Evolutionary conservation across 768 basidiomycete species (phyloP).

Genomic region (Boletus huronensis): DNA sequence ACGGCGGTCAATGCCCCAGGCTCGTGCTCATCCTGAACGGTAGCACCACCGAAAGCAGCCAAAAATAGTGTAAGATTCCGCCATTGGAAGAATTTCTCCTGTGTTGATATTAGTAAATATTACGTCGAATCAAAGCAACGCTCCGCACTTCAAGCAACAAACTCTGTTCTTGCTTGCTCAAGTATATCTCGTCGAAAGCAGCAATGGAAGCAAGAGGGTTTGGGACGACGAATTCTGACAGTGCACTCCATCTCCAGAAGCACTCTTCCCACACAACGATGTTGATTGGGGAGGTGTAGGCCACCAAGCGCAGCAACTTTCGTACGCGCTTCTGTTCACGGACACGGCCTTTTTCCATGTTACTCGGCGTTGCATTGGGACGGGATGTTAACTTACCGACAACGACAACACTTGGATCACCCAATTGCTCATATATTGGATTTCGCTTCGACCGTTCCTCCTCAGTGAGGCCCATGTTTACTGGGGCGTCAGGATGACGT

Average conservation of each 20-base stretch:
- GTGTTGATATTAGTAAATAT: slow-evolving; percentile 4
- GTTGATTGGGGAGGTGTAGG: slow-evolving; percentile 62
- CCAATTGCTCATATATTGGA: slow-evolving; percentile 73
- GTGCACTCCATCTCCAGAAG: slow-evolving; percentile 67
- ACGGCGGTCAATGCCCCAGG: slow-evolving; percentile 47
- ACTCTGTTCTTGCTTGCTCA: slow-evolving; percentile 36
- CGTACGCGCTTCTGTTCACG: slow-evolving; percentile 79
- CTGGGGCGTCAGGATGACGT: slow-evolving; percentile 54
- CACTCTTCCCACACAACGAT: slow-evolving; percentile 82
- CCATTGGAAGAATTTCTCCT: slow-evolving; percentile 83
- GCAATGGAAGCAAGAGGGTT: slow-evolving; percentile 32
- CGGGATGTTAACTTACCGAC: slow-evolving; percentile 50
- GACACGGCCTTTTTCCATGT: slow-evolving; percentile 53
- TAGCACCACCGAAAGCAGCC: slow-evolving; percentile 67
- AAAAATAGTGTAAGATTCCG: slow-evolving; percentile 79
- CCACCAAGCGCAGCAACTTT: slow-evolving; percentile 61
- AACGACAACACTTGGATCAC: slow-evolving; percentile 66
- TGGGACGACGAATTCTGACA: slow-evolving; percentile 58
- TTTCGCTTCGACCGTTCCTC: slow-evolving; percentile 67
- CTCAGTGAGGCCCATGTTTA: slow-evolving; percentile 47
- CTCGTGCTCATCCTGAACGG: slow-evolving; percentile 52
- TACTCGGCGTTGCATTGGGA: background rate
- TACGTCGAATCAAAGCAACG: background rate
- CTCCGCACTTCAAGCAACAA: slow-evolving; percentile 37
- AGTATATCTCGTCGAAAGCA: slow-evolving; percentile 34